These are phyloP conservation scores for Dioszegia crocea DNA, from an alignment of 768 basidiomycete species.

Conservation along the genomic window DNA sequence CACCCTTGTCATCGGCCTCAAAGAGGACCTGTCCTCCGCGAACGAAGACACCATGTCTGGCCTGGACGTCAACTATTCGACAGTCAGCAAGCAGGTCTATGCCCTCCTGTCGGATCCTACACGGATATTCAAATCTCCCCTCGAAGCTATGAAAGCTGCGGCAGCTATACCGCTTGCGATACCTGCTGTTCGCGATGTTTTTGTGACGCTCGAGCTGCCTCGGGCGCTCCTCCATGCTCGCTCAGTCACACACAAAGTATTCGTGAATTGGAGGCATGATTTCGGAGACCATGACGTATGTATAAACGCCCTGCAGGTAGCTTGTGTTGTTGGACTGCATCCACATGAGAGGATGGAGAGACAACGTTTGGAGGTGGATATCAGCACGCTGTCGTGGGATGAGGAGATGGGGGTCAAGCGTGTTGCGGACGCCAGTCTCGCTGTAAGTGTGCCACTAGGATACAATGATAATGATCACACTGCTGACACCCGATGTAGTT, in stretches of 20 bases:
- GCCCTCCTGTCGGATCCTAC: constrained; percentile 41
- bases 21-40: constrained; percentile 54
- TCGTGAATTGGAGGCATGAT: constrained; percentile 38
- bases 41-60: constrained; percentile 56
- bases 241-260: constrained; percentile 47
- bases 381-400: constrained; percentile 37
- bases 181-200: constrained; percentile 49
- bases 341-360: constrained; percentile 62
- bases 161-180: constrained; percentile 51
- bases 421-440: constrained; percentile 50
- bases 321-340: constrained; percentile 65
- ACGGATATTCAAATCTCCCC: constrained; percentile 55
- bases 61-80: constrained; percentile 65
- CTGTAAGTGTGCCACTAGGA: constrained; percentile 45
- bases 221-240: constrained; percentile 58
- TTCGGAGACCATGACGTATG: constrained; percentile 31
- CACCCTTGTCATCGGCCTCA: constrained; percentile 48
- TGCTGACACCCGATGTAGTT: constrained; percentile 50
- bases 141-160: constrained; percentile 55
- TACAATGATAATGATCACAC: not conserved
- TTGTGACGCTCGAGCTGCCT: constrained; percentile 55
- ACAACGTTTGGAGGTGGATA: constrained; percentile 60
- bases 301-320: constrained; percentile 56
- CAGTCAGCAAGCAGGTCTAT: constrained; percentile 54
- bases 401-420: constrained; percentile 52